These are phyloP conservation scores for Fraxinus nigra DNA, from an alignment of 305 asterid species.

Conservation along the genomic window DNA sequence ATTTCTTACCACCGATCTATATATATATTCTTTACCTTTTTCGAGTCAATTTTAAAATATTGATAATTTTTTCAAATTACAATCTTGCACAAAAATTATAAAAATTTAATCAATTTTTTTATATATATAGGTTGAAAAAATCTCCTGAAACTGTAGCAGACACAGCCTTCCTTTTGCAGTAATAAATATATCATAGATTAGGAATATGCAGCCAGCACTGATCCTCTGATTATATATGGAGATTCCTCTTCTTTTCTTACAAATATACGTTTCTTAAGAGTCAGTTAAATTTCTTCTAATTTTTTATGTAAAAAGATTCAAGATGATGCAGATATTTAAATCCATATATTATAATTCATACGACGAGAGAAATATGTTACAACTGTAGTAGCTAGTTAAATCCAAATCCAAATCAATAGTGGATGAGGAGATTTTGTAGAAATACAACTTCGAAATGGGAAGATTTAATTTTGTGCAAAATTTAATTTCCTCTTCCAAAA, in stretches of 20 bases:
- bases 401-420: not conserved
- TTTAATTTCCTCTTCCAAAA: constrained; percentile 15
- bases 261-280: too few species aligned
- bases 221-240: not conserved
- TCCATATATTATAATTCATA: constrained; percentile 19
- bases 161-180: constrained; percentile 30
- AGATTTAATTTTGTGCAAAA: not conserved
- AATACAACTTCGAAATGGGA: not conserved
- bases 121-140: not conserved
- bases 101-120: not conserved
- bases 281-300: not conserved
- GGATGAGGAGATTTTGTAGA: not conserved
- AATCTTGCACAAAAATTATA: not conserved
- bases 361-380: constrained; percentile 18
- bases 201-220: not conserved
- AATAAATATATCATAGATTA: not conserved
- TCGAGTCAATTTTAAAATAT: too few species aligned
- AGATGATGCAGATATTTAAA: not conserved
- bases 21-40: too few species aligned
- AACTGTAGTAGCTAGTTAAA: constrained; percentile 12
- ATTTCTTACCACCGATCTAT: too few species aligned
- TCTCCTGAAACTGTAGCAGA: not conserved
- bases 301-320: not conserved
- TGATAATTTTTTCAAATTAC: too few species aligned
- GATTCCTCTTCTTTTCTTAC: not conserved